These are phyloP conservation scores for Sporobolomyces roseus DNA, from an alignment of 768 basidiomycete species.

Conservation along the genomic window DNA sequence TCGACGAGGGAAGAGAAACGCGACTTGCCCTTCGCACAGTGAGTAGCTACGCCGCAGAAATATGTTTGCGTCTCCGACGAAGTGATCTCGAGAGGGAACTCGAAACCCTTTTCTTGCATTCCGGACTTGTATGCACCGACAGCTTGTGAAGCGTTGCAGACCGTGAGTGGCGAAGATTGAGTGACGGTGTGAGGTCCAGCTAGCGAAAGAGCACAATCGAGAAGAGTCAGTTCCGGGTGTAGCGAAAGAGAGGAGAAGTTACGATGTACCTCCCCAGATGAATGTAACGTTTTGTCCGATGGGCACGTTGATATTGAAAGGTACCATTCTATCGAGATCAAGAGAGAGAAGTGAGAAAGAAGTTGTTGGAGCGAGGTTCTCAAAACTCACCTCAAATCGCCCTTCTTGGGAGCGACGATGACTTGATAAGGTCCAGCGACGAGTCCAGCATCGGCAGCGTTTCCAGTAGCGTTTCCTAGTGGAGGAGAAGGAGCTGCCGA, in stretches of 20 bases:
- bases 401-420: conserved; percentile 36
- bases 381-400: conserved; percentile 25
- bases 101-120: conserved; percentile 55
- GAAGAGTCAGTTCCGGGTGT: neutral
- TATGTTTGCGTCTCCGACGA: conserved; percentile 5
- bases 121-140: conserved; percentile 61
- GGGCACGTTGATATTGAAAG: conserved; percentile 27
- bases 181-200: conserved; percentile 73
- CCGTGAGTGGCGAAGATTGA: conserved; percentile 62
- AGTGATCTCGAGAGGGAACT: conserved; percentile 11
- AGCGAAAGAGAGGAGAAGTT: neutral
- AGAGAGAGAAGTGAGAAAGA: neutral
- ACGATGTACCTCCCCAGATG: conserved; percentile 58
- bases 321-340: conserved; percentile 12
- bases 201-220: neutral
- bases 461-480: too few relatives aligned
- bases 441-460: neutral
- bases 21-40: conserved; percentile 74
- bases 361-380: neutral
- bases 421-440: conserved; percentile 17
- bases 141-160: conserved; percentile 69
- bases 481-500: too few relatives aligned
- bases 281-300: conserved; percentile 13
- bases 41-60: conserved; percentile 63
- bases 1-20: too few relatives aligned